Base-by-base conservation (phyloP, 495 filamentous ascomycete species). In the Rostrohypoxylon terebratum region DNA sequence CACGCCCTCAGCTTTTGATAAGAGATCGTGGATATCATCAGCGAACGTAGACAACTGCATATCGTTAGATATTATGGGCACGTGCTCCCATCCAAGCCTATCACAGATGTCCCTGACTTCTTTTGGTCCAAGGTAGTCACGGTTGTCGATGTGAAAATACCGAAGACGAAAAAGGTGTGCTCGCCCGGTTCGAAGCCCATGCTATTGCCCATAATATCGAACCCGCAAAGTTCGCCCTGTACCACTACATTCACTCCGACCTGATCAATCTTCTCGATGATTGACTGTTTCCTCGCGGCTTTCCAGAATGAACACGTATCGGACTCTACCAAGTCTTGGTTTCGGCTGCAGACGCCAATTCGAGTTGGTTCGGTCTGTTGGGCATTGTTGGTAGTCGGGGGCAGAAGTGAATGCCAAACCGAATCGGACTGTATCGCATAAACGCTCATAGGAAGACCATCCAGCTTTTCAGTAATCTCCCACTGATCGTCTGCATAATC, bases 161-260 rank as follows among this genome's bases (percentile, higher is more conserved):
- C 14, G 31, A 55, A 55, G 14, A 55, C 51, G 9, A 18, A 55
- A 16, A 55, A 55, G n/a, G 18, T 20, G 51, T 55, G 51, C n/a
- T 55, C 51, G n/a, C n/a, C 51, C 5, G 51, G 31, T 11, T 31
- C 28, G n/a, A 55, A 55, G 0, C 51, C 51, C 7, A 36, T 18
- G 8, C 14, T 55, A 16, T 55, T 55, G 0, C 25, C 1, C 25
- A 34, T 10, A 4, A 55, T 36, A 3, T 31, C 16, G 6, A 7
- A 55, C 3, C 51, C 51, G n/a, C 51, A 55, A 7, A 55, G 51
- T n/a, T 55, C 51, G 33, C 51, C 51, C 13, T 55, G 51, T 33
- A 55, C 51, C 7, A 36, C 51, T 1, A 55, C 36, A n/a, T 55
- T 55, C 1, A 36, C 13, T 11, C 51, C 28, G 10, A 31, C 14